These are phyloP conservation scores for Pterulicium gracile DNA, from an alignment of 1,284 basidiomycete genomes.

Conservation along the genomic window DNA sequence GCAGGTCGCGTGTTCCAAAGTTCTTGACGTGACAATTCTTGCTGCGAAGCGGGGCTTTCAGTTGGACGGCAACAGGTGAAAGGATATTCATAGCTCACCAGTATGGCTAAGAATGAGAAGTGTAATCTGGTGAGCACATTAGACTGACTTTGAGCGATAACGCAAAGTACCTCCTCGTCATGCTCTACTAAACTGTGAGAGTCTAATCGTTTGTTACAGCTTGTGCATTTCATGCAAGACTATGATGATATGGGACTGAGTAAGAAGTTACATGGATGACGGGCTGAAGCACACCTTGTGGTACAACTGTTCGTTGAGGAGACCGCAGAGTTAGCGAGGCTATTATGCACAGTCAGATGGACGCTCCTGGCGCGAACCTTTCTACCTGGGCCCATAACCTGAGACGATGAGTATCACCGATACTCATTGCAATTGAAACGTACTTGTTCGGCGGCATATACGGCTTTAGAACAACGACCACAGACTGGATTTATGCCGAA, in stretches of 20 bases:
- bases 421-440: conserved; percentile 13
- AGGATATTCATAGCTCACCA: conserved; percentile 30
- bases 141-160: conserved; percentile 4
- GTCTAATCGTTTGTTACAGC: conserved; percentile 64
- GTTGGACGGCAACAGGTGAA: conserved; percentile 1
- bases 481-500: conserved; percentile 57
- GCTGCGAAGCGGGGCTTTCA: conserved; percentile 25
- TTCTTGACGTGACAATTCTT: conserved; percentile 64
- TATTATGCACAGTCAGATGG: conserved; percentile 3
- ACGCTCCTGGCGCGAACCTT: conserved; percentile 38
- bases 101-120: conserved; percentile 38
- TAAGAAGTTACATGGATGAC: conserved; percentile 2
- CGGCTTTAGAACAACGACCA: conserved; percentile 53
- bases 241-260: conserved; percentile 15
- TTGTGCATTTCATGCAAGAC: conserved; percentile 64
- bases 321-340: conserved; percentile 6
- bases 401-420: conserved; percentile 11
- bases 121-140: conserved; percentile 8
- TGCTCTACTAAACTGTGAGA: conserved; percentile 66
- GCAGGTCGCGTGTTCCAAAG: conserved; percentile 63
- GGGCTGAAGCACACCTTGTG: conserved; percentile 62
- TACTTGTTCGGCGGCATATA: conserved; percentile 77
- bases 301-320: conserved; percentile 40
- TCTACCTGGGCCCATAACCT: conserved; percentile 73
- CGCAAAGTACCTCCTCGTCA: conserved; percentile 50